Conservation (phyloP, 192 early-diverging fungal genomes). For the Coemansia sp. region DNA sequence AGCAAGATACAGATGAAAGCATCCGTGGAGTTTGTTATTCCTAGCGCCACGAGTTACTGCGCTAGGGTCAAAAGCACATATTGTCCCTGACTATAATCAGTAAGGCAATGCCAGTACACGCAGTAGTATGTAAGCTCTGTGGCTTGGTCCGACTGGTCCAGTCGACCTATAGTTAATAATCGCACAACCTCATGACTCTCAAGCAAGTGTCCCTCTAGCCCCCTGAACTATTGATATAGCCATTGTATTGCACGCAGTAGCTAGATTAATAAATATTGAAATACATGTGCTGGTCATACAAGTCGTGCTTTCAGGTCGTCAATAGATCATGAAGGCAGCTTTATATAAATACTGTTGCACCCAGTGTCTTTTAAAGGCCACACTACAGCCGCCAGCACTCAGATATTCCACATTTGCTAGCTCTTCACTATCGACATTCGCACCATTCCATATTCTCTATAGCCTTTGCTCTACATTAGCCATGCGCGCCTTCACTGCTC, state of each 20-base stretch:
- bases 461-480: neutral
- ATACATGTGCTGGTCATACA: too few relatives aligned
- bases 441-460: neutral
- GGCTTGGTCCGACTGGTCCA: neutral
- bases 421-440: too few relatives aligned
- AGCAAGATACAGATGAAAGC: neutral
- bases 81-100: neutral
- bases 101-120: neutral
- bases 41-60: neutral
- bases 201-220: neutral
- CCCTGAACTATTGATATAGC: neutral
- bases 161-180: neutral
- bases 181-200: neutral
- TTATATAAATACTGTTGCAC: neutral
- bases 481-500: conserved; percentile 22
- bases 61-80: neutral
- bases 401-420: too few relatives aligned
- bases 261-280: neutral
- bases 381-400: too few relatives aligned
- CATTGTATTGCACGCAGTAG: neutral
- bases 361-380: neutral
- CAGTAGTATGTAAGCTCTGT: neutral
- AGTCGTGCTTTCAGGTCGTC: too few relatives aligned
- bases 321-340: too few relatives aligned
- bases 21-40: neutral